A percentile compares a stretch with the other conserved stretches of the same genome.
Conservation (phyloP, 2,329 filamentous ascomycete species). For the Calycina marina region DNA sequence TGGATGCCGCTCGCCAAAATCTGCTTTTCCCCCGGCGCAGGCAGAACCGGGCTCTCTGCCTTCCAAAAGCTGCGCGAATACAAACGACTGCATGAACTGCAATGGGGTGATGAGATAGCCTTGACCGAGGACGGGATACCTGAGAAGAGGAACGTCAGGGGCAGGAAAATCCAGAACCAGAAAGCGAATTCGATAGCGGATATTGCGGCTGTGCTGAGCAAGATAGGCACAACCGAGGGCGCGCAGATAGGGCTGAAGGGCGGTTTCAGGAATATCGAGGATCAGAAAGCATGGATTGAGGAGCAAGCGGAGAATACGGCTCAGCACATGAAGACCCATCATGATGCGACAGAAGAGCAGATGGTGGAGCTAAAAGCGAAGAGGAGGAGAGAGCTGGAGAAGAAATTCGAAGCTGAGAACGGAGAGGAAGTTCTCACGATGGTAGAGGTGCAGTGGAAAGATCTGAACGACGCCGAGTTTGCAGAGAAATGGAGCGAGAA, state of each 20-base stretch:
- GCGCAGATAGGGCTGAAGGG: slow-evolving; percentile 3
- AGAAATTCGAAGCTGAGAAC: slow-evolving; percentile 31
- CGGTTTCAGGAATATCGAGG: background rate
- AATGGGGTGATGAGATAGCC: slow-evolving; percentile 30
- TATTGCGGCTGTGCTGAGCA: slow-evolving; percentile 32
- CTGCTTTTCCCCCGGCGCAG: slow-evolving; percentile 37
- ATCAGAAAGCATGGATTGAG: background rate
- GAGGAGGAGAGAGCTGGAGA: slow-evolving; percentile 1
- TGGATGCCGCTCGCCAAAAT: slow-evolving; percentile 49
- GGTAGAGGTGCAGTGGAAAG: slow-evolving; percentile 22
- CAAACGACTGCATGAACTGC: slow-evolving; percentile 44
- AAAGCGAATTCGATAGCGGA: slow-evolving; percentile 48
- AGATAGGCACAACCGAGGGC: slow-evolving; percentile 1
- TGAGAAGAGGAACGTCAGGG: slow-evolving; percentile 28
- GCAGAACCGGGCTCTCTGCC: slow-evolving; percentile 40
- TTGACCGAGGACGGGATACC: background rate
- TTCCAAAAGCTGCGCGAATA: slow-evolving; percentile 53
- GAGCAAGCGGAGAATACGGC: background rate
- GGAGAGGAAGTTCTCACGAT: slow-evolving; percentile 7
- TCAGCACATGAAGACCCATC: background rate
- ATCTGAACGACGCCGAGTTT: slow-evolving; percentile 25
- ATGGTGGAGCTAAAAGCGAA: slow-evolving; percentile 1
- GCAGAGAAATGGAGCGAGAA: slow-evolving; percentile 23
- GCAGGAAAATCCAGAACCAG: slow-evolving; percentile 40
- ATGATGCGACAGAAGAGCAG: slow-evolving; percentile 8